phyloP scores from a whole-genome alignment of 768 basidiomycete species.

The Kwoniella dendrophila region DNA sequence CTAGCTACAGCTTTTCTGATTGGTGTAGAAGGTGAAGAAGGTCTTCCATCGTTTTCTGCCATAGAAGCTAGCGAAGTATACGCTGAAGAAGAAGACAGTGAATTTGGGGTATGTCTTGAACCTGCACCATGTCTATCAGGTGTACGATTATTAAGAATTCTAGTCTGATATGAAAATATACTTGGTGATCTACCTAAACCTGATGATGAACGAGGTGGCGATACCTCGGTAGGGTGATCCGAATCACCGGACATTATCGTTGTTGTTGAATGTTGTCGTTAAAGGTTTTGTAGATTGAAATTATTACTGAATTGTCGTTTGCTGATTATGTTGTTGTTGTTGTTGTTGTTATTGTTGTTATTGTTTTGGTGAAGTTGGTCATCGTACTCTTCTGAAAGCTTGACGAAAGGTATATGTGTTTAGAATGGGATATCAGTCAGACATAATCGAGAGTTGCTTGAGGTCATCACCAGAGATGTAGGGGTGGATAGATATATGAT shows the following conservation, averaged over 20 bases:
- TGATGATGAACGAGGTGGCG: slow-evolving; percentile 43
- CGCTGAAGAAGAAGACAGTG: slow-evolving; percentile 22
- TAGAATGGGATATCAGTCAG: too few relatives aligned
- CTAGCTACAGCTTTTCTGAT: slow-evolving; percentile 36
- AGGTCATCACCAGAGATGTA: too few relatives aligned
- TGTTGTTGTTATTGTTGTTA: slow-evolving; percentile 11
- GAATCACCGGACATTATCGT: slow-evolving; percentile 19
- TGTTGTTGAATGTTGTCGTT: slow-evolving; percentile 5
- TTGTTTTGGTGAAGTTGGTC: neutral
- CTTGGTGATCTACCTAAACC: slow-evolving; percentile 35
- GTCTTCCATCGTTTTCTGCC: slow-evolving; percentile 8
- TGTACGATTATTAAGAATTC: slow-evolving; percentile 37
- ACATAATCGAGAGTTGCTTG: too few relatives aligned
- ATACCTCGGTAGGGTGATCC: slow-evolving; percentile 23
- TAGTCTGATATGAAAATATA: slow-evolving; percentile 48
- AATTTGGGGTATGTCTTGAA: slow-evolving; percentile 14
- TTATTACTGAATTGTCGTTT: slow-evolving; percentile 1
- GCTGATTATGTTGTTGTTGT: slow-evolving; percentile 20
- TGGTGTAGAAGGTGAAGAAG: slow-evolving; percentile 43
- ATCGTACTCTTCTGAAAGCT: too few relatives aligned
- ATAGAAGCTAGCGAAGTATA: slow-evolving; percentile 29
- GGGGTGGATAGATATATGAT: too few relatives aligned
- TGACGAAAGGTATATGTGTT: too few relatives aligned
- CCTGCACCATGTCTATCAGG: slow-evolving; percentile 12
- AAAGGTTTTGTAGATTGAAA: neutral